Percentiles rank a stretch among this genome's conserved stretches.
These are phyloP conservation scores for Penicillium expansum DNA, from an alignment of 2,329 filamentous ascomycete genomes.

Conservation along the genomic window DNA sequence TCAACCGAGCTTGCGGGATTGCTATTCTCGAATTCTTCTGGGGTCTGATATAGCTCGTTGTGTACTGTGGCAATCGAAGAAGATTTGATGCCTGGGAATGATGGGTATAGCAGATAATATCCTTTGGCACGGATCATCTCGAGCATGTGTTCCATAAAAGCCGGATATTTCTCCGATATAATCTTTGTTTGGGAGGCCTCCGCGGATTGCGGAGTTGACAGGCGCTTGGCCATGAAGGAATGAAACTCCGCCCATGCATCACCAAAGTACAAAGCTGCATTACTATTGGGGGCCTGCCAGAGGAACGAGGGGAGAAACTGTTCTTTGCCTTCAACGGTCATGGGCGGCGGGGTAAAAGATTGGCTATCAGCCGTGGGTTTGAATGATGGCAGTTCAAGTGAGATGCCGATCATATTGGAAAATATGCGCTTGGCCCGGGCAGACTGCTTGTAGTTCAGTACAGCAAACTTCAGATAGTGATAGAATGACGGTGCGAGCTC, in stretches of 20 bases:
- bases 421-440: slow-evolving; percentile 42
- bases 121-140: slow-evolving; percentile 73
- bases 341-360: slow-evolving; percentile 46
- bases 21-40: slow-evolving; percentile 59
- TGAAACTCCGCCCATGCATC: slow-evolving; percentile 86
- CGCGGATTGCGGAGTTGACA: slow-evolving; percentile 39
- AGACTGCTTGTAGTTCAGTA: slow-evolving; percentile 77
- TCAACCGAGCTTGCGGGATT: slow-evolving; percentile 1
- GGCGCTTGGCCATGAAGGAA: slow-evolving; percentile 66
- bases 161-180: slow-evolving; percentile 66
- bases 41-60: slow-evolving; percentile 67
- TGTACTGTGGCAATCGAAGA: slow-evolving; percentile 69
- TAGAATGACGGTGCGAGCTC: slow-evolving; percentile 80
- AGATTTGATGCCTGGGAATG: slow-evolving; percentile 48
- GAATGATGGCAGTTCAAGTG: slow-evolving; percentile 67
- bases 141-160: slow-evolving; percentile 75
- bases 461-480: slow-evolving; percentile 76
- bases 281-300: slow-evolving; percentile 80
- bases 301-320: slow-evolving; percentile 61
- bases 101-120: slow-evolving; percentile 78
- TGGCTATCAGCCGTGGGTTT: slow-evolving; percentile 57
- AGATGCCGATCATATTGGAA: slow-evolving; percentile 70
- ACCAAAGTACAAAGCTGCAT: slow-evolving; percentile 78
- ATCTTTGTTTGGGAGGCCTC: slow-evolving; percentile 46
- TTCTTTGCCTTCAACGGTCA: slow-evolving; percentile 23